These are phyloP conservation scores for Pichia californica DNA, from an alignment of 805 yeast genomes.

Conservation along the genomic window DNA sequence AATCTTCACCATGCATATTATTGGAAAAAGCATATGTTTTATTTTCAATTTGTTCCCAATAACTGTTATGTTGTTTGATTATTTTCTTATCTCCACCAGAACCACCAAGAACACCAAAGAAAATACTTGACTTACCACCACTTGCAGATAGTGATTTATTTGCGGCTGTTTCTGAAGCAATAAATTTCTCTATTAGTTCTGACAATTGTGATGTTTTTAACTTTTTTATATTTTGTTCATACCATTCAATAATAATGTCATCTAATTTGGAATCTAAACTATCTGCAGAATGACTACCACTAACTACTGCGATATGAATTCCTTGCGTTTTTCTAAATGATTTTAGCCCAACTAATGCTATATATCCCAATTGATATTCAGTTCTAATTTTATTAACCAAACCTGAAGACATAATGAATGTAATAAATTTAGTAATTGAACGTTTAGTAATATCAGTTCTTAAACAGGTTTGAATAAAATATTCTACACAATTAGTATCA, in stretches of 20 bases:
- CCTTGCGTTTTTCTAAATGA: conserved; percentile 49
- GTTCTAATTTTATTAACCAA: conserved; percentile 44
- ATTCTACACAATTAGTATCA: conserved; percentile 45
- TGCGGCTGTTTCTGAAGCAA: conserved; percentile 20
- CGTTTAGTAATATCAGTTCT: conserved; percentile 31
- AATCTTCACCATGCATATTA: conserved; percentile 24
- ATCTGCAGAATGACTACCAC: conserved; percentile 38
- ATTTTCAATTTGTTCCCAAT: conserved; percentile 45
- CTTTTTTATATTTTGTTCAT: conserved; percentile 21
- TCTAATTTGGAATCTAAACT: conserved; percentile 41
- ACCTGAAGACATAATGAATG: conserved; percentile 39
- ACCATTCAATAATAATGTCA: conserved; percentile 40
- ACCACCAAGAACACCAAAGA: conserved; percentile 21
- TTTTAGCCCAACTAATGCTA: conserved; percentile 51
- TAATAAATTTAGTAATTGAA: conserved; percentile 40
- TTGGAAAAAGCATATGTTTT: conserved; percentile 36
- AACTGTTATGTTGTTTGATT: conserved; percentile 38
- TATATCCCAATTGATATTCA: conserved; percentile 56
- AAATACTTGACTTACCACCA: conserved; percentile 23
- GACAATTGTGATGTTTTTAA: conserved; percentile 33
- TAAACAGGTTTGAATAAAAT: conserved; percentile 52
- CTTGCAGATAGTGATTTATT: conserved; percentile 13
- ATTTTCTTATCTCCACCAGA: conserved; percentile 16
- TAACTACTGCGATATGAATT: conserved; percentile 49
- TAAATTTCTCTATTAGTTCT: conserved; percentile 33